These are phyloP conservation scores for Aspergillus nomiae DNA, from an alignment of 2,329 filamentous ascomycete species.

Conservation along the genomic window DNA sequence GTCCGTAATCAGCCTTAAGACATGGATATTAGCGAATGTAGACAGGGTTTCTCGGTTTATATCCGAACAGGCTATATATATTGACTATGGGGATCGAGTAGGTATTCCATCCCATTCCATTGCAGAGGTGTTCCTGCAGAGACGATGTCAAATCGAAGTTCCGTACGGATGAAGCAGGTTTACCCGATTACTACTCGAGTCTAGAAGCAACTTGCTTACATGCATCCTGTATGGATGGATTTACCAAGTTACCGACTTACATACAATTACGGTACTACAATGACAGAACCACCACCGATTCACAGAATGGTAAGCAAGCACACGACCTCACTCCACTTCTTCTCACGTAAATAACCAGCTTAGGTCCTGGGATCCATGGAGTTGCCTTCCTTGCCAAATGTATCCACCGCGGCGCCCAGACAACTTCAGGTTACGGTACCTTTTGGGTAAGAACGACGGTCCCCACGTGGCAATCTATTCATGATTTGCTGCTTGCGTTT, in stretches of 20 bases:
- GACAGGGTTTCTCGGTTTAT: not conserved
- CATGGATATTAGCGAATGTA: not conserved
- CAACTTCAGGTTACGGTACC: not conserved
- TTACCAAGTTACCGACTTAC: no score
- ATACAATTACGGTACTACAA: not conserved
- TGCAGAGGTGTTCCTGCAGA: not conserved
- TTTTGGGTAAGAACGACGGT: constrained; percentile 1
- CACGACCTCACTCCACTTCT: not conserved
- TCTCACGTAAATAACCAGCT: not conserved
- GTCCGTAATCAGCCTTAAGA: not conserved
- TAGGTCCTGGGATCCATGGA: not conserved
- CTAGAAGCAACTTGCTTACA: not conserved
- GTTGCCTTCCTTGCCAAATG: not conserved
- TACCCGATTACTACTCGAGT: not conserved
- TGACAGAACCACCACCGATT: not conserved
- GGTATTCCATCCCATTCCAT: not conserved
- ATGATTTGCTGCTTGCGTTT: constrained; percentile 1
- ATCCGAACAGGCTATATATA: not conserved
- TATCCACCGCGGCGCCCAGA: constrained; percentile 2
- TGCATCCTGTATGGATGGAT: not conserved
- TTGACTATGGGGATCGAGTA: no score
- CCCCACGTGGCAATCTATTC: constrained; percentile 5
- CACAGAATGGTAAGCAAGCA: constrained; percentile 1
- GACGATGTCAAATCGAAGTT: not conserved
- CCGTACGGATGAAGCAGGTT: not conserved